These are phyloP conservation scores for Gastrodia elata DNA, from an alignment of 106 monocot genomes.

Conservation along the genomic window DNA sequence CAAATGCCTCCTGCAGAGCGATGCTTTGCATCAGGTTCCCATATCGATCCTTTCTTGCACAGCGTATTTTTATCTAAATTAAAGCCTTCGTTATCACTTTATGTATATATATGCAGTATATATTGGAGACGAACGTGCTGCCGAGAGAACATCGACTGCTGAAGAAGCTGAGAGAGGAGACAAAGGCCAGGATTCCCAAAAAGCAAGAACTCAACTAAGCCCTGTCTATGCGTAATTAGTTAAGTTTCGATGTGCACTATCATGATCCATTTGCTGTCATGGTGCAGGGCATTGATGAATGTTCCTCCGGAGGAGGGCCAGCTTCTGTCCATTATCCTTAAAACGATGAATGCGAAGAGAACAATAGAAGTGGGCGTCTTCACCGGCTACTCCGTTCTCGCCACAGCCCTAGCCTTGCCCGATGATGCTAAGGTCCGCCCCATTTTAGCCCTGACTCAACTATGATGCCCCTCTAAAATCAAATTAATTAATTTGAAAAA, in stretches of 20 bases:
- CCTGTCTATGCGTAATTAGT: not conserved
- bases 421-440: conserved; percentile 35
- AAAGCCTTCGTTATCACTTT: not conserved
- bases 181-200: conserved; percentile 5
- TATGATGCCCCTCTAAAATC: not conserved
- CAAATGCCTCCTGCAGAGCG: conserved; percentile 8
- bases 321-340: conserved; percentile 23
- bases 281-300: conserved; percentile 26
- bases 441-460: not conserved
- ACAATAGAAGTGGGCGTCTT: conserved; percentile 44
- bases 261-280: not conserved
- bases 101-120: conserved; percentile 10
- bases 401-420: conserved; percentile 40
- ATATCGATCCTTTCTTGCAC: too few species aligned
- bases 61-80: not conserved
- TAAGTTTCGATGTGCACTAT: too few species aligned
- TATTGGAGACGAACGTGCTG: conserved; percentile 18
- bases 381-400: conserved; percentile 47
- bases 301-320: conserved; percentile 35
- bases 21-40: conserved; percentile 17
- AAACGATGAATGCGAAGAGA: conserved; percentile 40
- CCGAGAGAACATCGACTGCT: conserved; percentile 22
- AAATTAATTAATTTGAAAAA: too few species aligned
- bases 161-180: conserved; percentile 19
- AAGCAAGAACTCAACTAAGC: not conserved